Percentiles rank a stretch among this genome's conserved stretches.
phyloP scores from a whole-genome alignment of 805 yeast genomes.

The Pichia deserticola region DNA sequence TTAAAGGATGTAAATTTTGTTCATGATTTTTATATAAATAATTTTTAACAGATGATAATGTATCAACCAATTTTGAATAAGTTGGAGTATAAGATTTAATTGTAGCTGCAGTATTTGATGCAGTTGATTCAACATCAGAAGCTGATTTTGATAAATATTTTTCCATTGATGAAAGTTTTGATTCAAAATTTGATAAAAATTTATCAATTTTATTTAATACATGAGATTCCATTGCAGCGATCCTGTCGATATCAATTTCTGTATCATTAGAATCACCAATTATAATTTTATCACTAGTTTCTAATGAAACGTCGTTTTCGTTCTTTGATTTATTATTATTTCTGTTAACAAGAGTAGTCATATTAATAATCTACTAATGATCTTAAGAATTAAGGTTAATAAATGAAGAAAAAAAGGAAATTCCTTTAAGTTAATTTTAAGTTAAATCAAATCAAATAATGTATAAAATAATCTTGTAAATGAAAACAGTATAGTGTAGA shows the following conservation, averaged over 20 bases:
- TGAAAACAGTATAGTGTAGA: too few relatives aligned
- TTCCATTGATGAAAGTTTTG: constrained; percentile 23
- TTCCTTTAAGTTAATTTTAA: too few relatives aligned
- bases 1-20: constrained; percentile 22
- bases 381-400: neutral
- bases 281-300: neutral
- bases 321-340: neutral
- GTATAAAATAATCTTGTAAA: too few relatives aligned
- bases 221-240: constrained; percentile 20
- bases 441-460: too few relatives aligned
- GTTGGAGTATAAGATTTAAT: constrained; percentile 11
- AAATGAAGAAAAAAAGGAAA: neutral
- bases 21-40: constrained; percentile 19
- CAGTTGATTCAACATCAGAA: constrained; percentile 2
- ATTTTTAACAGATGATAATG: constrained; percentile 18
- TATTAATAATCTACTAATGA: neutral
- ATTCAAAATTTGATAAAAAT: constrained; percentile 23
- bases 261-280: constrained; percentile 1
- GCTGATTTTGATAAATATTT: constrained; percentile 20
- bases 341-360: neutral
- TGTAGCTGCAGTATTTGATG: neutral
- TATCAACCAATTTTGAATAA: constrained; percentile 19
- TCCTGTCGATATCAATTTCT: neutral
- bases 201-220: constrained; percentile 24
- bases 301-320: neutral